Base-by-base conservation (phyloP, 495 filamentous ascomycete species). In the Hypoxylon intermedium region DNA sequence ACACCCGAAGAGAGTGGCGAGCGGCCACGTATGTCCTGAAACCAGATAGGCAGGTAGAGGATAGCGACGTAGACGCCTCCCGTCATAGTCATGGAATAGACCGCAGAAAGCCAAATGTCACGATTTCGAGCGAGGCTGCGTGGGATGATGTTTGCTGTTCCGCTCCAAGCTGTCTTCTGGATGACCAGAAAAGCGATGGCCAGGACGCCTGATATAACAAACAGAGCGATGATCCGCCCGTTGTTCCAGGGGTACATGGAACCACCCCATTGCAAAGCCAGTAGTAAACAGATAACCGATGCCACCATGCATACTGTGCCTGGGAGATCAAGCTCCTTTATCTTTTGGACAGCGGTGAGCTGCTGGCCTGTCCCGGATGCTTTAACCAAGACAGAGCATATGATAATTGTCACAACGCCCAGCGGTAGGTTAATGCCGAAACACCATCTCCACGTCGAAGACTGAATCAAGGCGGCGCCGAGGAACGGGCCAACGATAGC, bases 221-320 rank as follows among this genome's bases (percentile, higher is more conserved):
- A 81, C 0, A 90, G 73, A 2, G 76, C 84, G 46, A 89, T 84
- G 63, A 89, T 82, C 15, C 82, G 81, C 13, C 72, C 79, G 51
- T 77, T 77, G 23, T 56, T 66, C 88, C 88, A 91, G 1, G 69
- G 56, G 49, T 89, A 87, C 33, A 73, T 81, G 5, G 77, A 75
- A 1, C 88, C 89, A 21, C 88, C 89, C 89, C 89, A 92, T 65
- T 91, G 87, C 9, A 92, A 74, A 0, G 89, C 89, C 0, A 92
- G 75, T 20, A 91, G 62, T 2, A 90, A 69, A 57, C 83, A 85
- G 44, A 89, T 74, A 9, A 92, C 79, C 6, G 75, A 75, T 1
- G 87, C 85, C 3, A 92, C 60, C 60, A 92, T 84, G 50, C 85
- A 59, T 0, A 76, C 0, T 0, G 80, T 84, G 2, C 89, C 89